Evolutionary conservation across 495 filamentous ascomycete species (phyloP).

Genomic region (Xylaria curta): DNA sequence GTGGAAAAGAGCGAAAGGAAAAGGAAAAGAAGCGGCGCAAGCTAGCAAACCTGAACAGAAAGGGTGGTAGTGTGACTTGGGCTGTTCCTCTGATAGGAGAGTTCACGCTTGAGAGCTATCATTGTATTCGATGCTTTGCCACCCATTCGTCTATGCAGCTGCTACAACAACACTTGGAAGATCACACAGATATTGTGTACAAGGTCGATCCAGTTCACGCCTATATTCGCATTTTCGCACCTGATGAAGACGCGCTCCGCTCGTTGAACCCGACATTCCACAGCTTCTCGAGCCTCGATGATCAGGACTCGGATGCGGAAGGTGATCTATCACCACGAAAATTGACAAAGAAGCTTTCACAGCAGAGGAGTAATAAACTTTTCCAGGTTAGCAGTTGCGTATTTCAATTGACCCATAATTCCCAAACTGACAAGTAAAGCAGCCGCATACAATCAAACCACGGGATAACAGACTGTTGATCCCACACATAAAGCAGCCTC

Average conservation of each 20-base stretch:
- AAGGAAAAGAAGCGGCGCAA: slow-evolving; percentile 49
- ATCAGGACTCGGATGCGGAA: slow-evolving; percentile 34
- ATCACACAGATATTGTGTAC: slow-evolving; percentile 55
- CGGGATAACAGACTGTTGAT: slow-evolving; percentile 46
- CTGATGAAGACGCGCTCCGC: slow-evolving; percentile 36
- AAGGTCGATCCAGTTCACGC: slow-evolving; percentile 41
- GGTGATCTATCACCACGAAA: slow-evolving; percentile 37
- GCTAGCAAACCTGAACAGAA: slow-evolving; percentile 34
- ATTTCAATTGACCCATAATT: not conserved
- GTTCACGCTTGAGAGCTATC: slow-evolving; percentile 47
- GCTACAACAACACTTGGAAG: slow-evolving; percentile 52
- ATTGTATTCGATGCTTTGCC: slow-evolving; percentile 55
- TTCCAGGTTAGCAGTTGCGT: slow-evolving; percentile 28
- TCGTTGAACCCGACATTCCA: slow-evolving; percentile 32
- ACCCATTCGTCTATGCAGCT: slow-evolving; percentile 49
- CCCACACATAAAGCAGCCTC: slow-evolving; percentile 55
- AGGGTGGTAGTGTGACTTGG: slow-evolving; percentile 49
- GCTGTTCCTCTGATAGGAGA: slow-evolving; percentile 50
- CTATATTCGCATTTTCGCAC: slow-evolving; percentile 36
- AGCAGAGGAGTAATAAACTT: slow-evolving; percentile 26
- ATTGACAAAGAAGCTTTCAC: slow-evolving; percentile 35
- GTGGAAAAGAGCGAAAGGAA: slow-evolving; percentile 52
- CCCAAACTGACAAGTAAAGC: slow-evolving; percentile 26
- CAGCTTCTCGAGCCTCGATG: slow-evolving; percentile 31
- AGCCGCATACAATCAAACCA: slow-evolving; percentile 29